A percentile compares a stretch with the other conserved stretches of the same genome.
Evolutionary conservation across 768 basidiomycete genomes (phyloP).

Genomic region (Tephrocybe sp.): DNA sequence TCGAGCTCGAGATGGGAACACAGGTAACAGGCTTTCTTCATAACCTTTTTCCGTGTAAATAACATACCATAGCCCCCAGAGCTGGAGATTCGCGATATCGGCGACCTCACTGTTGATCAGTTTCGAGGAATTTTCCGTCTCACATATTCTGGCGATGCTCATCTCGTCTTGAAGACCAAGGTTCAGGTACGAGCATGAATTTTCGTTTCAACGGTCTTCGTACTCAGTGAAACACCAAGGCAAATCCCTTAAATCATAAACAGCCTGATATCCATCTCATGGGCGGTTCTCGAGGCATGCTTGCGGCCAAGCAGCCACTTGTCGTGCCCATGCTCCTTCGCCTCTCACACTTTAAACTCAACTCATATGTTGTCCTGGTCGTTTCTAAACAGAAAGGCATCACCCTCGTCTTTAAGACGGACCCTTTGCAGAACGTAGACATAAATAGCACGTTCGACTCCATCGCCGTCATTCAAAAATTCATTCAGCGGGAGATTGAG

Average conservation of each 20-base stretch:
- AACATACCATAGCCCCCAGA: constrained; percentile 79
- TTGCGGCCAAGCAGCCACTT: constrained; percentile 92
- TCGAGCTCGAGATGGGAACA: constrained; percentile 98
- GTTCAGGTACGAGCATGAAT: constrained; percentile 66
- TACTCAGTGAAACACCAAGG: constrained; percentile 43
- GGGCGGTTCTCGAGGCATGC: constrained; percentile 81
- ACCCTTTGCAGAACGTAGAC: constrained; percentile 96
- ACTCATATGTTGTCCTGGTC: constrained; percentile 95
- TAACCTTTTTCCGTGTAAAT: constrained; percentile 2
- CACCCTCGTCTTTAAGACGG: constrained; percentile 99
- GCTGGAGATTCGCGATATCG: constrained; percentile 95
- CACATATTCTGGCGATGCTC: constrained; percentile 92
- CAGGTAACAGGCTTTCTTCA: constrained; percentile 53
- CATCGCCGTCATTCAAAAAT: constrained; percentile 96
- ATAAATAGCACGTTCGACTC: constrained; percentile 98
- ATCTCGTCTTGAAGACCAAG: constrained; percentile 85
- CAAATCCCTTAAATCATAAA: constrained; percentile 93
- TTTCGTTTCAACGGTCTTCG: not conserved
- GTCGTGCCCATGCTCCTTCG: constrained; percentile 98
- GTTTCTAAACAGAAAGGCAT: constrained; percentile 98
- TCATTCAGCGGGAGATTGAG: constrained; percentile 97
- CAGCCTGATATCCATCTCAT: constrained; percentile 88
- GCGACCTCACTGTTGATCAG: constrained; percentile 92
- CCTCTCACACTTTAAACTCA: constrained; percentile 91
- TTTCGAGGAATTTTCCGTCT: constrained; percentile 97